phyloP scores from a whole-genome alignment of 2,329 filamentous ascomycete genomes.

The Westerdykella sp. region DNA sequence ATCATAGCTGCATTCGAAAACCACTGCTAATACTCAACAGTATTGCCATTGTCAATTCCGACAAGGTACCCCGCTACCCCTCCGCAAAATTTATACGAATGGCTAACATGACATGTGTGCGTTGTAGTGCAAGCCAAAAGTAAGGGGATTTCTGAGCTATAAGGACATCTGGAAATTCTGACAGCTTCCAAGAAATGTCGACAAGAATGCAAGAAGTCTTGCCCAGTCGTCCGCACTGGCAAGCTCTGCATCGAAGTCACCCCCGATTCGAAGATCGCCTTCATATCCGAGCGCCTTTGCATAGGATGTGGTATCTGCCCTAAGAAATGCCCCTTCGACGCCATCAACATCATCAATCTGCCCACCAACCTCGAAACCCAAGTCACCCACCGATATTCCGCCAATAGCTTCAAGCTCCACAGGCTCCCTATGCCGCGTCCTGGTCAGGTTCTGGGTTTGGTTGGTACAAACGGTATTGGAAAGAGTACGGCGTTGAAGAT shows the following conservation, averaged over 20 bases:
- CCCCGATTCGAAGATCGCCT: slow-evolving; percentile 84
- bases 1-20: no score
- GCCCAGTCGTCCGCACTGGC: slow-evolving; percentile 92
- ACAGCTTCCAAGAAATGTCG: slow-evolving; percentile 73
- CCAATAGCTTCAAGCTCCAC: slow-evolving; percentile 99
- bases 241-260: slow-evolving; percentile 96
- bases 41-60: slow-evolving; percentile 97
- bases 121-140: slow-evolving; percentile 78
- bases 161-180: slow-evolving; percentile 9
- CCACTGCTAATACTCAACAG: slow-evolving; percentile 36
- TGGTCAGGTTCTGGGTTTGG: slow-evolving; percentile 89
- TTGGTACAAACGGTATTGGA: slow-evolving; percentile 99
- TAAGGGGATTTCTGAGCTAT: slow-evolving; percentile 37
- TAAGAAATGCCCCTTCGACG: slow-evolving; percentile 97
- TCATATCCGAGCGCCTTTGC: slow-evolving; percentile 92
- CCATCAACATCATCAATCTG: slow-evolving; percentile 99
- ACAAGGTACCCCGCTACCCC: slow-evolving; percentile 66
- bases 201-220: slow-evolving; percentile 98
- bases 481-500: slow-evolving; percentile 99
- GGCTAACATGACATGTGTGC: slow-evolving; percentile 39
- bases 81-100: slow-evolving; percentile 23
- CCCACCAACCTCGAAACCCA: slow-evolving; percentile 98
- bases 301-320: slow-evolving; percentile 99
- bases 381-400: slow-evolving; percentile 96
- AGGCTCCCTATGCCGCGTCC: slow-evolving; percentile 92